These are phyloP conservation scores for Clitocybe nebularis DNA, from an alignment of 1,284 basidiomycete genomes.

Conservation along the genomic window DNA sequence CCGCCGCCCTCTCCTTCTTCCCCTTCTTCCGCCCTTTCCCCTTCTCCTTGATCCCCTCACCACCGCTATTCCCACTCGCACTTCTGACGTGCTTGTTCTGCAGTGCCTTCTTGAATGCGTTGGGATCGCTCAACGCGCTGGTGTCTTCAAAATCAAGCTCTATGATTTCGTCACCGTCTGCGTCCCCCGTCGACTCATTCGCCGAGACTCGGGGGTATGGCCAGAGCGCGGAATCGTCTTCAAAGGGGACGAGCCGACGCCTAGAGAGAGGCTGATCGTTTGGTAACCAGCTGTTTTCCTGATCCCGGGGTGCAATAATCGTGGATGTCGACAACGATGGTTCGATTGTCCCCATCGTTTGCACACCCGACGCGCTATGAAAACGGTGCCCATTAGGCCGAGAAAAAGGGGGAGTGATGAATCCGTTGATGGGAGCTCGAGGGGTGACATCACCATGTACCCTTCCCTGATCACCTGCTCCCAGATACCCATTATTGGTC, in stretches of 20 bases:
- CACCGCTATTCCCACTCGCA: conserved; percentile 6
- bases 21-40: conserved; percentile 25
- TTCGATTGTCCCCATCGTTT: conserved; percentile 1
- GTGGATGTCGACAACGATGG: conserved; percentile 6
- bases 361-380: conserved; percentile 2
- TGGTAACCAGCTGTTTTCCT: neutral
- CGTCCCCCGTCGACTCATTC: conserved; percentile 8
- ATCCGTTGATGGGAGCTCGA: conserved; percentile 16
- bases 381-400: conserved; percentile 2
- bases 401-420: conserved; percentile 13
- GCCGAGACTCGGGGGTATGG: conserved; percentile 49
- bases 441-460: conserved; percentile 33
- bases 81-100: conserved; percentile 14
- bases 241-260: conserved; percentile 50
- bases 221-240: conserved; percentile 59
- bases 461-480: conserved; percentile 6
- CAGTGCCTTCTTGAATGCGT: conserved; percentile 38
- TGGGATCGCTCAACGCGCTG: conserved; percentile 60
- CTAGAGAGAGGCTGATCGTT: conserved; percentile 4
- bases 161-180: conserved; percentile 46
- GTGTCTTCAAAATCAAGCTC: conserved; percentile 71
- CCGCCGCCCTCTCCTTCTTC: conserved; percentile 40
- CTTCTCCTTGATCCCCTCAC: conserved; percentile 13
- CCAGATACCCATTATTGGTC: conserved; percentile 6
- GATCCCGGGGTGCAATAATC: conserved; percentile 1